Base-by-base conservation (phyloP, 768 basidiomycete genomes). In the Rhodotorula paludigena region DNA sequence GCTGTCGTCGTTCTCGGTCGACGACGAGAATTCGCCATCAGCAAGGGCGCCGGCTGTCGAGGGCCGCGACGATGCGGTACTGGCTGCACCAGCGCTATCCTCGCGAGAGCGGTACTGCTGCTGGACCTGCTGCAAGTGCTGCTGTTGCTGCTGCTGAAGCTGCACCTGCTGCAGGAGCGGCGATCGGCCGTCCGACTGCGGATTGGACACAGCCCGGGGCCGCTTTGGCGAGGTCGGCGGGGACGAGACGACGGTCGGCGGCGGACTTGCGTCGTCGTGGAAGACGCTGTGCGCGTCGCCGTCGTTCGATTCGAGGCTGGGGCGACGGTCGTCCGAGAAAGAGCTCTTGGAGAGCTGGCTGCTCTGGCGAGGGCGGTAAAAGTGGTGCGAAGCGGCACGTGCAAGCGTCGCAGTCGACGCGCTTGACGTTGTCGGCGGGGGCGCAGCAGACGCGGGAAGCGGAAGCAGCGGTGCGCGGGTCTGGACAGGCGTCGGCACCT, bases 321-420 rank as follows among this genome's bases (percentile, higher is more conserved):
- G 57, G 5, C 41, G 57, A 5, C 54, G 44, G 33, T 42, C 55
- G 11, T n/a, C n/a, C n/a, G 51, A 42, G 51, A 62, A 62, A 2
- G 61, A 54, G 48, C 52, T 58, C 57, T 47, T 68, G 32, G 66
- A 64, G 35, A 70, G 60, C 65, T 64, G 63, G 53, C 60, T 62
- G 47, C 64, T 64, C 61, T 65, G 68, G 10, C 65, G 44, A 5
- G 68, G 71, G 32, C 72, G 60, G 63, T 71, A 74, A 32, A 73
- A 67, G 16, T 64, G 65, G 47, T 73, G 70, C 52, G 63, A 53
- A 30, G 57, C 44, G 1, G 57, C 57, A 4, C 56, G 57, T 4
- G 67, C 59, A 39, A 69, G 55, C 8, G 64, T 52, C n/a, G n/a
- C n/a, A n/a, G 10, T 42, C 62, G 38, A 53, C 54, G 1, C 51